A percentile compares a stretch with the other conserved stretches of the same genome.
These are phyloP conservation scores for Geotrichum histeridarum DNA, from an alignment of 1,139 yeast species.

Conservation along the genomic window DNA sequence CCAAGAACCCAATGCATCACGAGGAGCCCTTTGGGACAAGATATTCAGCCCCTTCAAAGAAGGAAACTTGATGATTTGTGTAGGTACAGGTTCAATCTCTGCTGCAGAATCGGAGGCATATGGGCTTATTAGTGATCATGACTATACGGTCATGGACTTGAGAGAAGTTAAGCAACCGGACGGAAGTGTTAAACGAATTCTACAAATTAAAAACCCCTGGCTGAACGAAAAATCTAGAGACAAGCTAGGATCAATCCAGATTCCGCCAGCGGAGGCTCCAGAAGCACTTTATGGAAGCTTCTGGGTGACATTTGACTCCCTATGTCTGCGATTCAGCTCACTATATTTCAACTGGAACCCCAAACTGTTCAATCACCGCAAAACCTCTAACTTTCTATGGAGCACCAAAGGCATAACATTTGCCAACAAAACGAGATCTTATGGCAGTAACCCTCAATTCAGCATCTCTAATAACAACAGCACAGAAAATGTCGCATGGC, in stretches of 20 bases:
- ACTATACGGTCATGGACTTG: conserved; percentile 52
- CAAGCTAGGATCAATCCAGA: conserved; percentile 16
- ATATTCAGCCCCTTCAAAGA: conserved; percentile 33
- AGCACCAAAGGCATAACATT: conserved; percentile 19
- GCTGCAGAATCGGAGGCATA: conserved; percentile 38
- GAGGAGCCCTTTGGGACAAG: conserved; percentile 39
- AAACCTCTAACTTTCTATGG: conserved; percentile 39
- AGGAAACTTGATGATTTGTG: conserved; percentile 49
- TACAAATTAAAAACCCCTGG: conserved; percentile 57
- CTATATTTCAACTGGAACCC: conserved; percentile 70
- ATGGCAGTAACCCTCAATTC: conserved; percentile 49
- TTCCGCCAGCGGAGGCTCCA: conserved; percentile 18
- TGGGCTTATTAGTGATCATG: conserved; percentile 58
- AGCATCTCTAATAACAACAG: conserved; percentile 38
- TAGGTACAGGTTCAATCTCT: conserved; percentile 61
- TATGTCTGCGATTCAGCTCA: conserved; percentile 49
- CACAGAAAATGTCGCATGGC: conserved; percentile 43
- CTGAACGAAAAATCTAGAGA: conserved; percentile 21
- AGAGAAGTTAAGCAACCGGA: conserved; percentile 22
- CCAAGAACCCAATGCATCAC: conserved; percentile 28
- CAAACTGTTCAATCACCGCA: conserved; percentile 33
- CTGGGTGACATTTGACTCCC: conserved; percentile 37
- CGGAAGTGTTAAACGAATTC: conserved; percentile 21
- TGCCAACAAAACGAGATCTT: conserved; percentile 17
- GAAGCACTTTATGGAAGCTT: conserved; percentile 22